These are phyloP conservation scores for Arachis hypogaea DNA, from an alignment of 306 rosid genomes.

Conservation along the genomic window DNA sequence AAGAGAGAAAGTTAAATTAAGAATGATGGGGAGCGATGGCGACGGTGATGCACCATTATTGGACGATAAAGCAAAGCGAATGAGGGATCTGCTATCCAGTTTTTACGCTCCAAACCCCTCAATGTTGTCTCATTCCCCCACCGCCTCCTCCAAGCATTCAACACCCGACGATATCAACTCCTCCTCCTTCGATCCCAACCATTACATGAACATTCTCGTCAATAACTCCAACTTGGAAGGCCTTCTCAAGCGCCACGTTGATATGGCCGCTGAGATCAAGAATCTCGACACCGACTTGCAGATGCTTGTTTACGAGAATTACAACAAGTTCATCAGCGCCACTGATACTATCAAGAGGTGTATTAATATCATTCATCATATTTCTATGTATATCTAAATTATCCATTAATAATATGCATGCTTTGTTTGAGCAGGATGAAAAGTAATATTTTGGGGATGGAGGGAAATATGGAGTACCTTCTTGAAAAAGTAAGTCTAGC, in stretches of 20 bases:
- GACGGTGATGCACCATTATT: conserved; percentile 45
- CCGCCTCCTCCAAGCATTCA: conserved; percentile 40
- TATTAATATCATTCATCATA: no score
- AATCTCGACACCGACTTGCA: conserved; percentile 95
- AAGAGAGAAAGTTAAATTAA: conserved; percentile 47
- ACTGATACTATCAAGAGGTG: conserved; percentile 85
- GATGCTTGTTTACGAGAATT: conserved; percentile 89
- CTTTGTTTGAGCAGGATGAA: conserved; percentile 70
- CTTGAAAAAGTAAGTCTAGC: conserved; percentile 66
- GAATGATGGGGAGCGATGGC: conserved; percentile 34
- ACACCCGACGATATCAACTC: conserved; percentile 80
- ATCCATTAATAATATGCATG: background rate
- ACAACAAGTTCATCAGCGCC: conserved; percentile 88
- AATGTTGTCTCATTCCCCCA: conserved; percentile 39
- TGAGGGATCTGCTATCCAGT: conserved; percentile 91
- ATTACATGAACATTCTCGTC: conserved; percentile 77
- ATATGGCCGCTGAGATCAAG: conserved; percentile 94
- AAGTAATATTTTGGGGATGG: conserved; percentile 91
- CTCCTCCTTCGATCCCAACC: conserved; percentile 71
- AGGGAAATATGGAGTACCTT: conserved; percentile 81
- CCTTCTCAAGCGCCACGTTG: conserved; percentile 75
- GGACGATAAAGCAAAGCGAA: conserved; percentile 87
- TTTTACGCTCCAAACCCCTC: conserved; percentile 87
- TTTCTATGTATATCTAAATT: no score
- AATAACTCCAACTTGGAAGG: conserved; percentile 78